Evolutionary conservation across 1,284 basidiomycete species (phyloP).

Genomic region (Ceratobasidium sp.): DNA sequence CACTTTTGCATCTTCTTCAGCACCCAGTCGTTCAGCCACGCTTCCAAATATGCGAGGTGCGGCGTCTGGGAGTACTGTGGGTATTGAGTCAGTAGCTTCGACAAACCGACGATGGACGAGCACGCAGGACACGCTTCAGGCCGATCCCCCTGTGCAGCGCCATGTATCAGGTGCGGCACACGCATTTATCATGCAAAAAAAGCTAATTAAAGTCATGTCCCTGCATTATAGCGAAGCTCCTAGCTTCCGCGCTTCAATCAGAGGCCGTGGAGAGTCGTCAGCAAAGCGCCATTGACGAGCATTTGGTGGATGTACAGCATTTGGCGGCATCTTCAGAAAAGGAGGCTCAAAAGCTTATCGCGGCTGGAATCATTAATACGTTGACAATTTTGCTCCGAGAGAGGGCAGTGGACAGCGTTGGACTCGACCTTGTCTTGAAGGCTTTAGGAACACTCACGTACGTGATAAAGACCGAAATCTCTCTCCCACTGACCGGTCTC

Average conservation of each 20-base stretch:
- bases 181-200: not conserved
- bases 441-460: constrained; percentile 39
- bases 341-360: constrained; percentile 39
- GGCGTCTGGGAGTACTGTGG: not conserved
- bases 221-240: constrained; percentile 10
- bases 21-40: not conserved
- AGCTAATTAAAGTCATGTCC: not conserved
- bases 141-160: not conserved
- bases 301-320: constrained; percentile 33
- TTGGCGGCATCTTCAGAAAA: constrained; percentile 34
- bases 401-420: constrained; percentile 38
- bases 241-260: constrained; percentile 38
- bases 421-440: constrained; percentile 38
- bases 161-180: not conserved
- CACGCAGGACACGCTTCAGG: not conserved
- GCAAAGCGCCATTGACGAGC: constrained; percentile 32
- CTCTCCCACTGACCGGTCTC: not conserved
- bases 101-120: not conserved
- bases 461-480: not conserved
- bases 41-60: not conserved
- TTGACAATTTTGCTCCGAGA: constrained; percentile 37
- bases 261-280: constrained; percentile 37
- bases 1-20: not conserved
- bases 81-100: not conserved
- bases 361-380: constrained; percentile 37